Evolutionary conservation across 257 asterid genomes (phyloP), one percentile per base, ranked within the genome.

Genomic region (Mentha longifolia): DNA sequence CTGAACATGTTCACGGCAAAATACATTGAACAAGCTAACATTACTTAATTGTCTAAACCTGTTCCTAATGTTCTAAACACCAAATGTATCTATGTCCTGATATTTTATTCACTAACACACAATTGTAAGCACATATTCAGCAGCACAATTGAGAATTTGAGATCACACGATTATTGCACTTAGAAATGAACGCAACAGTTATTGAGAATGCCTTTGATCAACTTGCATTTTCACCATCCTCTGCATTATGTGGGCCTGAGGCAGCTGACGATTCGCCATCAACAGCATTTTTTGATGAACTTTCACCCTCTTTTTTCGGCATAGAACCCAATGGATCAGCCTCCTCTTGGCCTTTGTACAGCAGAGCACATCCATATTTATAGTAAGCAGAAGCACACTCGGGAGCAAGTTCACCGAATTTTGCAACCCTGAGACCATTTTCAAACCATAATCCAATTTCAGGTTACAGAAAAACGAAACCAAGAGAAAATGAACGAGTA

Each of bases 311-410:
- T 69, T 85, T 95, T 70, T 84, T 89, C 2, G 97, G 96, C 82
- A 95, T 78, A 66, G 92, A 71, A 49, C 49, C 98, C 75, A 92
- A 77, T 55, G 97, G 99, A 78, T 95, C 98, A 54, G 98, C 84
- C 82, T 95, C 99, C 31, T 82, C 89, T 80, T 85, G 99, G 55
- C 97, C 96, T 85, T 95, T 95, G 82, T 76, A 82, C 51, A 95
- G 83, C 72, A 79, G 74, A 16, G 84, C 80, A 39, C 84, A 57
- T 46, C 84, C 80, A 80, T 88, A 95, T 78, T 90, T 88, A 79
- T 89, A 95, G 83, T 92, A 92, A 22, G 99, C 85, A 72, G 77
- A 67, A 73, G 85, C 85, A 76, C 99, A 95, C 70, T 89, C n/a
- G n/a, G n/a, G n/a, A n/a, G n/a, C n/a, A n/a, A n/a, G n/a, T n/a